Evolutionary conservation across 2,329 filamentous ascomycete species (phyloP).

Genomic region (Colletotrichum truncatum): DNA sequence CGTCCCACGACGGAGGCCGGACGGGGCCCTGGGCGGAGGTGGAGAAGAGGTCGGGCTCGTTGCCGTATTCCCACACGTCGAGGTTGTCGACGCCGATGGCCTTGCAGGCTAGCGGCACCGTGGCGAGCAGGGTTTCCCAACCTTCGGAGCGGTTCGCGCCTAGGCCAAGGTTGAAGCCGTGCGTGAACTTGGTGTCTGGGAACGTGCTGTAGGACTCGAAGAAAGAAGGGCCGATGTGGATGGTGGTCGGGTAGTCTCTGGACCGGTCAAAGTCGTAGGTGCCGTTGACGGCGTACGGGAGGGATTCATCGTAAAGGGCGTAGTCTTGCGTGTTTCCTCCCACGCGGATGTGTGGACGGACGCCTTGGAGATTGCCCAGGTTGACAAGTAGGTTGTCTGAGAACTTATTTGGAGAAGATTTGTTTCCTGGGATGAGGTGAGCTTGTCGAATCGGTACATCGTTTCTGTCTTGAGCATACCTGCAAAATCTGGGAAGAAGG

Average conservation of each 20-base stretch:
- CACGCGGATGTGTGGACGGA: constrained; percentile 68
- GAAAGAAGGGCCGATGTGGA: constrained; percentile 68
- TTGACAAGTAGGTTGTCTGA: constrained; percentile 69
- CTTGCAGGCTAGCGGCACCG: constrained; percentile 64
- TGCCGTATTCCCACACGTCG: constrained; percentile 70
- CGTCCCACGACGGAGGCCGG: constrained; percentile 61
- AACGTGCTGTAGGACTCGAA: constrained; percentile 71
- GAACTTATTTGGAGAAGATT: constrained; percentile 64
- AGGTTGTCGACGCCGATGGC: constrained; percentile 60
- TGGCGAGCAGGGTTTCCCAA: constrained; percentile 61
- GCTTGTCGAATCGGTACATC: too few relatives aligned
- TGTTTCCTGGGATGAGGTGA: constrained; percentile 50
- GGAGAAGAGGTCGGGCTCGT: constrained; percentile 69
- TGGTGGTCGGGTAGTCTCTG: constrained; percentile 67
- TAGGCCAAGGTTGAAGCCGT: constrained; percentile 69
- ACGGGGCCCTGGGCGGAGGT: constrained; percentile 60
- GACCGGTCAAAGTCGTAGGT: constrained; percentile 59
- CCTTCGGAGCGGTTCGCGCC: constrained; percentile 60
- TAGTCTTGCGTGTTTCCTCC: constrained; percentile 76
- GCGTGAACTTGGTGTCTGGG: constrained; percentile 63
- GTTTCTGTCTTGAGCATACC: constrained; percentile 37
- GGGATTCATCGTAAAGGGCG: constrained; percentile 65
- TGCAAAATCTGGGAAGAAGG: constrained; percentile 61
- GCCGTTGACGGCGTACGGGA: constrained; percentile 60
- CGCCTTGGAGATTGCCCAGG: constrained; percentile 60